Evolutionary conservation across 306 rosid species (phyloP).

Genomic region (Quercus dentata): DNA sequence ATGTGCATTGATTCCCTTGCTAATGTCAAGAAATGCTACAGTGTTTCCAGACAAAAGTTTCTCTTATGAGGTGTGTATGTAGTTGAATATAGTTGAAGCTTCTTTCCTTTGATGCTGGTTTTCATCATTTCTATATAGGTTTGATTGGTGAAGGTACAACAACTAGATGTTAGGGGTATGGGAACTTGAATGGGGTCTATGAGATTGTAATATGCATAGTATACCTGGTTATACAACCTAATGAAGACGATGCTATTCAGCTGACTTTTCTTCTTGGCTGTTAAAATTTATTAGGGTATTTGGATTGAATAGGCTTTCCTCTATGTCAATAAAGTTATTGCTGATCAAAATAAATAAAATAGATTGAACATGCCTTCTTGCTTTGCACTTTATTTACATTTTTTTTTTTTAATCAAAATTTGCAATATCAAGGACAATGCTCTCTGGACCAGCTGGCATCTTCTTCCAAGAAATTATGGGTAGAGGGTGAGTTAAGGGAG

Average conservation of each 20-base stretch:
- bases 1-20: conserved; percentile 88
- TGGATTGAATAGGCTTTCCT: too few relatives aligned
- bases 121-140: conserved; percentile 3
- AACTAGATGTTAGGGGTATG: not conserved
- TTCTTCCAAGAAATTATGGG: not conserved
- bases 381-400: not conserved
- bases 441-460: not conserved
- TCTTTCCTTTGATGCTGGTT: conserved; percentile 5
- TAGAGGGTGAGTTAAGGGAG: not conserved
- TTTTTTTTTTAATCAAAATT: not conserved
- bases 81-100: conserved; percentile 3
- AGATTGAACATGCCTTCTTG: not conserved
- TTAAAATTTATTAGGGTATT: too few relatives aligned
- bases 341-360: not conserved
- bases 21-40: conserved; percentile 83
- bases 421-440: not conserved
- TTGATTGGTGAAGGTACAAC: not conserved
- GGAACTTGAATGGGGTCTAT: not conserved
- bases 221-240: not conserved
- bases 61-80: conserved; percentile 63
- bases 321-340: too few relatives aligned
- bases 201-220: not conserved
- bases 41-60: conserved; percentile 77
- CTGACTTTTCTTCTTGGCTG: not conserved
- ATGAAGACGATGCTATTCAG: not conserved